Conservation (phyloP, 768 basidiomycete genomes). For the Russula vinacea region DNA sequence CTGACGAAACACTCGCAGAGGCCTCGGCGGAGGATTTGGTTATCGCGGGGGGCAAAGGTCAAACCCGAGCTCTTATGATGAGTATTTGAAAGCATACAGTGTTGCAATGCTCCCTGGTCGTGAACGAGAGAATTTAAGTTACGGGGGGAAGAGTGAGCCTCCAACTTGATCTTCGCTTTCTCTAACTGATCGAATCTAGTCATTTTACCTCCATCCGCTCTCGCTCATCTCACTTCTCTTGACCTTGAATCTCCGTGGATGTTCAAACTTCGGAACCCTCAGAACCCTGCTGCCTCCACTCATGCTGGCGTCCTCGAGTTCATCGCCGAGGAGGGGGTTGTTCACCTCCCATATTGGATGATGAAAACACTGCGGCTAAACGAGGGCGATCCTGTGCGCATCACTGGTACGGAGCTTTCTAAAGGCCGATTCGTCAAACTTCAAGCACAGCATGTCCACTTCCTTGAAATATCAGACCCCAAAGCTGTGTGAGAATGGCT, state of each 20-base stretch:
- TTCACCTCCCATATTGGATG: slow-evolving; percentile 98
- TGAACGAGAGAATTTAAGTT: slow-evolving; percentile 87
- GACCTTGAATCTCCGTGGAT: slow-evolving; percentile 94
- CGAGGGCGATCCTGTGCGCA: slow-evolving; percentile 93
- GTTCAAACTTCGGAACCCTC: slow-evolving; percentile 92
- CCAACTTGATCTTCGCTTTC: slow-evolving; percentile 30
- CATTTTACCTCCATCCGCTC: slow-evolving; percentile 94
- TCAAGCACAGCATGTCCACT: slow-evolving; percentile 92
- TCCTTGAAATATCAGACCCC: slow-evolving; percentile 96
- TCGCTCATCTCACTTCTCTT: slow-evolving; percentile 81
- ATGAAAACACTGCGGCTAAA: slow-evolving; percentile 93
- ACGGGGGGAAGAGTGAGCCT: slow-evolving; percentile 92
- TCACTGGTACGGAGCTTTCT: slow-evolving; percentile 80
- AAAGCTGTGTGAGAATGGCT: slow-evolving; percentile 85
- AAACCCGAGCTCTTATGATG: slow-evolving; percentile 78
- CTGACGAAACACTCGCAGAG: slow-evolving; percentile 40
- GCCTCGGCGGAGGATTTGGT: slow-evolving; percentile 51
- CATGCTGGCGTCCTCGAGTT: slow-evolving; percentile 99
- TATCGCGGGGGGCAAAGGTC: slow-evolving; percentile 44
- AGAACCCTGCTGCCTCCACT: slow-evolving; percentile 77
- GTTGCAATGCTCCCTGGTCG: slow-evolving; percentile 88
- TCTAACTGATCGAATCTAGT: slow-evolving; percentile 48
- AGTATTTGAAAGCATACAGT: slow-evolving; percentile 92
- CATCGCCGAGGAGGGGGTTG: slow-evolving; percentile 93
- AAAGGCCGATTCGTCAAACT: slow-evolving; percentile 97